Percentiles rank a stretch among this genome's conserved stretches.
These are phyloP conservation scores for Trichoderma gamsii DNA, from an alignment of 495 filamentous ascomycete species.

Conservation along the genomic window DNA sequence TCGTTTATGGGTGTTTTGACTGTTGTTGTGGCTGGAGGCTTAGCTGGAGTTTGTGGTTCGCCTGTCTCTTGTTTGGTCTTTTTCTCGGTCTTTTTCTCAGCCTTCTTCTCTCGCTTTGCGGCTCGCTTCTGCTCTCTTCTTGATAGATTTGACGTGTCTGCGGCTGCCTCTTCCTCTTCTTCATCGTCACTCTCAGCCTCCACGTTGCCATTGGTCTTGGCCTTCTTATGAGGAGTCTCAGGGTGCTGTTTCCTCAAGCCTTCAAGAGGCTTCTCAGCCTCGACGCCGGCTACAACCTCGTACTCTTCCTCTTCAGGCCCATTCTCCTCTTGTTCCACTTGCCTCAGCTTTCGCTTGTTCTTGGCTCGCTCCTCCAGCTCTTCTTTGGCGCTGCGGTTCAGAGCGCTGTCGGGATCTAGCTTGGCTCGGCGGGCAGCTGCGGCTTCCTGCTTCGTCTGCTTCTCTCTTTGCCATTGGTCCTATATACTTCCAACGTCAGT, in stretches of 20 bases:
- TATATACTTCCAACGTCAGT: slow-evolving; percentile 27
- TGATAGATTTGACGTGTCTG: slow-evolving; percentile 27
- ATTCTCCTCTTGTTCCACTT: slow-evolving; percentile 26
- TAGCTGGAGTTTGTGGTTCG: background rate
- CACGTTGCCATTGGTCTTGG: slow-evolving; percentile 31
- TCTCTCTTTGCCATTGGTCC: slow-evolving; percentile 83
- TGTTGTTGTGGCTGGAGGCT: background rate
- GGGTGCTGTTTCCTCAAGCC: slow-evolving; percentile 45
- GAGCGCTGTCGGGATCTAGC: slow-evolving; percentile 71
- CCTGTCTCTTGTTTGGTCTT: slow-evolving; percentile 28
- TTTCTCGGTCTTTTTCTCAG: slow-evolving; percentile 36
- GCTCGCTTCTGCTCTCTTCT: slow-evolving; percentile 23
- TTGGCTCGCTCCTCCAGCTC: slow-evolving; percentile 75
- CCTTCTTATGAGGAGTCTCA: slow-evolving; percentile 38
- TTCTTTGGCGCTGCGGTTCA: slow-evolving; percentile 70
- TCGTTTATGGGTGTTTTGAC: background rate
- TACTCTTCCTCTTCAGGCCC: slow-evolving; percentile 28
- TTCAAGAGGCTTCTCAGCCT: slow-evolving; percentile 48
- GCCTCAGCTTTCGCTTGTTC: slow-evolving; percentile 53
- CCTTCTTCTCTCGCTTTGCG: slow-evolving; percentile 28
- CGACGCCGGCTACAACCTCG: slow-evolving; percentile 38
- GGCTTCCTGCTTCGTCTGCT: slow-evolving; percentile 79
- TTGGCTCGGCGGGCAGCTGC: slow-evolving; percentile 72
- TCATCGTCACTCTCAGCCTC: slow-evolving; percentile 9
- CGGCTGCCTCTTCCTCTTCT: slow-evolving; percentile 29